A percentile compares a stretch with the other conserved stretches of the same genome.
Evolutionary conservation across 2,329 filamentous ascomycete genomes (phyloP).

Genomic region (Exophiala sp.): DNA sequence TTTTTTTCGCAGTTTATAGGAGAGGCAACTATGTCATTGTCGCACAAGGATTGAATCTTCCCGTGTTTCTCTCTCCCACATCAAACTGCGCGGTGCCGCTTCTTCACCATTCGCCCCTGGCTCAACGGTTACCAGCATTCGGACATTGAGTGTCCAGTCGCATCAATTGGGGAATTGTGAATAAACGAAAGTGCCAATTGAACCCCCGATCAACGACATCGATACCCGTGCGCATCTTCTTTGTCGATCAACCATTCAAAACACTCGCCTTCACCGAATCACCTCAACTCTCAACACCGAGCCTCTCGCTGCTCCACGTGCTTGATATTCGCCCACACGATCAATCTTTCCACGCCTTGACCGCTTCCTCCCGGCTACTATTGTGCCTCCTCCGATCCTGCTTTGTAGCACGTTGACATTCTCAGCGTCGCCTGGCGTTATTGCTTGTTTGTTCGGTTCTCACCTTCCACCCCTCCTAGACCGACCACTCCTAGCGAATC

Average conservation of each 20-base stretch:
- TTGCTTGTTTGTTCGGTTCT: constrained; percentile 10
- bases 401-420: constrained; percentile 15
- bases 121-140: too few relatives aligned
- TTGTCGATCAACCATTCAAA: constrained; percentile 1
- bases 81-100: not conserved
- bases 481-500: constrained; percentile 23
- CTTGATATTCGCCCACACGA: constrained; percentile 6
- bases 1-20: too few relatives aligned
- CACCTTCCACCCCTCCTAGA: constrained; percentile 5
- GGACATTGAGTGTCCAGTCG: too few relatives aligned
- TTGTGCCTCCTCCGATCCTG: not conserved
- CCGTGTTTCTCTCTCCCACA: not conserved
- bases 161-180: too few relatives aligned
- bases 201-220: not conserved
- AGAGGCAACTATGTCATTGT: too few relatives aligned
- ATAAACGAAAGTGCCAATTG: too few relatives aligned
- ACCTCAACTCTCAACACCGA: constrained; percentile 14
- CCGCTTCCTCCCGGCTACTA: constrained; percentile 11
- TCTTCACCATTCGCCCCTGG: too few relatives aligned
- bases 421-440: constrained; percentile 11
- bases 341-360: constrained; percentile 5
- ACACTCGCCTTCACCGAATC: constrained; percentile 18
- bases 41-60: too few relatives aligned
- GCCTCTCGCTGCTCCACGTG: constrained; percentile 27
- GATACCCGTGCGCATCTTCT: not conserved